Evolutionary conservation across 2,329 filamentous ascomycete species (phyloP).

Genomic region (Nectriaceae sp.): DNA sequence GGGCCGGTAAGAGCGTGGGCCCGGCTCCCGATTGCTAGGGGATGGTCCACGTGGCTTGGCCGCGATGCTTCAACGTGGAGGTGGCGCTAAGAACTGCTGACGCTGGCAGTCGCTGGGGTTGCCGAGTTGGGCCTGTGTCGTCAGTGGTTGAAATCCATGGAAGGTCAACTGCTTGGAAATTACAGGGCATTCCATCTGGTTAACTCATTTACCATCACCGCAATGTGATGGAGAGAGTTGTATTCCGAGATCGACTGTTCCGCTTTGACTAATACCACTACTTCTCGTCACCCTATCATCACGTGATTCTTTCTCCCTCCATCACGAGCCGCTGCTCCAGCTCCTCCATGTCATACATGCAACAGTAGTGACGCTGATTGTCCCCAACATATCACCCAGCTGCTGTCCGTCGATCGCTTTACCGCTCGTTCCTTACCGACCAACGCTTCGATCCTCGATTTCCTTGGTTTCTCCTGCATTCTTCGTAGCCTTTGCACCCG

Average conservation of each 20-base stretch:
- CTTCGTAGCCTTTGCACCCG: conserved; percentile 17
- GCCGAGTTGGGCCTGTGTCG: neutral
- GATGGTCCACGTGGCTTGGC: too few relatives aligned
- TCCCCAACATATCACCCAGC: neutral
- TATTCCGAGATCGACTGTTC: too few relatives aligned
- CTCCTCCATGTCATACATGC: conserved; percentile 10
- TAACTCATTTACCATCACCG: too few relatives aligned
- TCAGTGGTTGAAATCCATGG: neutral
- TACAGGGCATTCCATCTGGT: too few relatives aligned
- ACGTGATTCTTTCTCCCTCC: conserved; percentile 17
- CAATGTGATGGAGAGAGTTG: too few relatives aligned
- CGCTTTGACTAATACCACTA: neutral
- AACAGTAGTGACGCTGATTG: conserved; percentile 11
- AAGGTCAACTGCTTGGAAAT: neutral
- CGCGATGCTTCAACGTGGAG: neutral
- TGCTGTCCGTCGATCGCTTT: neutral
- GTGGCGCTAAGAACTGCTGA: neutral
- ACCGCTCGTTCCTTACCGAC: conserved; percentile 12
- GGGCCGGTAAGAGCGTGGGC: neutral
- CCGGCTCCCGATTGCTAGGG: neutral
- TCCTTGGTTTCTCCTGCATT: conserved; percentile 9
- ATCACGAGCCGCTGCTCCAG: conserved; percentile 25
- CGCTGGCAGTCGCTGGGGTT: neutral
- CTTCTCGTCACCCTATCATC: conserved; percentile 4
- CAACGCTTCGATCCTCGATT: conserved; percentile 5